A percentile compares a stretch with the other conserved stretches of the same genome.
phyloP scores from a whole-genome alignment of 208 protist genomes.

The Trypanosoma melophagium region DNA sequence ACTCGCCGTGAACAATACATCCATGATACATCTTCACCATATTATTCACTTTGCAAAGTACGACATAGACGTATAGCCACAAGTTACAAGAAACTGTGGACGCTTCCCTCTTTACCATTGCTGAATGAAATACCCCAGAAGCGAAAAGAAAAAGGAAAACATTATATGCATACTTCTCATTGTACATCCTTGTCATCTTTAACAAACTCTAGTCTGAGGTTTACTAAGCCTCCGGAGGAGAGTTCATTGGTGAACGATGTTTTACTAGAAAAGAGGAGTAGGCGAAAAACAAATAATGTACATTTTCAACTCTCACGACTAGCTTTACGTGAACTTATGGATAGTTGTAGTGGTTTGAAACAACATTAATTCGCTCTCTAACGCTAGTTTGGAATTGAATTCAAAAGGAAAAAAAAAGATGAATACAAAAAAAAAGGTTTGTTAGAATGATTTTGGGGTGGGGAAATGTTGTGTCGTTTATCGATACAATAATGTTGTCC shows the following conservation, averaged over 20 bases:
- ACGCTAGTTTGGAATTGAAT: not conserved
- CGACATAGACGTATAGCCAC: not conserved
- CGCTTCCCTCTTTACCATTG: slow-evolving; percentile 6
- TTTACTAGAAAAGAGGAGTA: not conserved
- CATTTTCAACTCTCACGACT: not conserved
- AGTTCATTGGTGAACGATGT: too few species aligned
- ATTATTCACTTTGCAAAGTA: slow-evolving; percentile 1
- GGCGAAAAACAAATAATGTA: not conserved
- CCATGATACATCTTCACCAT: slow-evolving; percentile 3
- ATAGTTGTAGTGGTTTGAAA: not conserved
- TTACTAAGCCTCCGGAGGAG: not conserved
- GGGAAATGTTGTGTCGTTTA: too few species aligned
- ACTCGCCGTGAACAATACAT: slow-evolving; percentile 22
- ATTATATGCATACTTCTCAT: too few species aligned
- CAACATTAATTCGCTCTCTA: too few species aligned
- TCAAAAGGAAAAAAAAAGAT: slow-evolving; percentile 1
- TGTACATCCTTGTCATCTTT: not conserved
- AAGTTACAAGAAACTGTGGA: not conserved
- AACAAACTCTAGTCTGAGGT: not conserved
- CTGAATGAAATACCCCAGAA: not conserved
- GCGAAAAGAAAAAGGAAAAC: too few species aligned
- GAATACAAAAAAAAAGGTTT: not conserved
- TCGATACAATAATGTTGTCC: too few species aligned
- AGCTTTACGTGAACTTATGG: not conserved
- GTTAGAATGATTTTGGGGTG: too few species aligned